phyloP scores from a whole-genome alignment of 2,329 filamentous ascomycete species.

The Diaporthe sp. region DNA sequence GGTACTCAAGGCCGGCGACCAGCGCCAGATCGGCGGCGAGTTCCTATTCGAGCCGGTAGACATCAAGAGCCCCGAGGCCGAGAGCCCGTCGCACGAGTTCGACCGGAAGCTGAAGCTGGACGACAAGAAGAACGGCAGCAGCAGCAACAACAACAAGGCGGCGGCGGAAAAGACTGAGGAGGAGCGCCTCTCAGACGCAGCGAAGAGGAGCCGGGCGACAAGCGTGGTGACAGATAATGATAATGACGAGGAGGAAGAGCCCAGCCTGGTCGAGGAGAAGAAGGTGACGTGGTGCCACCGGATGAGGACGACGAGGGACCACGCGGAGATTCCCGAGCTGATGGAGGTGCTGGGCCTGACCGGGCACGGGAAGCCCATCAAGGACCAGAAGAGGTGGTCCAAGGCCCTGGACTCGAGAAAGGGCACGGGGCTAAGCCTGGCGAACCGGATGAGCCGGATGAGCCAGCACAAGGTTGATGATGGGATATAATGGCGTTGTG shows the following conservation, averaged over 20 bases:
- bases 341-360: conserved; percentile 73
- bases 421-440: conserved; percentile 67
- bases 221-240: conserved; percentile 42
- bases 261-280: conserved; percentile 64
- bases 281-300: conserved; percentile 83
- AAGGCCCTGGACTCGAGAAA: conserved; percentile 64
- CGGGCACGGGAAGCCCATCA: conserved; percentile 54
- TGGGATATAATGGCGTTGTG: not conserved
- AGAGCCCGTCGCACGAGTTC: conserved; percentile 51
- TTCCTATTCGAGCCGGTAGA: conserved; percentile 78
- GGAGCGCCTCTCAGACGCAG: conserved; percentile 9
- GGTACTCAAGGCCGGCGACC: conserved; percentile 74
- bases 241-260: conserved; percentile 47
- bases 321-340: conserved; percentile 78
- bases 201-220: conserved; percentile 40
- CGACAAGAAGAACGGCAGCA: not conserved
- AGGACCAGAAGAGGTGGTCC: conserved; percentile 61
- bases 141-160: conserved; percentile 32
- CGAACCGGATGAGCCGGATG: conserved; percentile 48
- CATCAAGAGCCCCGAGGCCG: conserved; percentile 60
- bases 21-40: conserved; percentile 81
- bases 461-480: conserved; percentile 27
- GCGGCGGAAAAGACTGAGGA: conserved; percentile 36
- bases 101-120: conserved; percentile 49
- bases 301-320: conserved; percentile 84